Evolutionary conservation across 495 filamentous ascomycete species (phyloP).

Genomic region (Tetracladium setigerum): DNA sequence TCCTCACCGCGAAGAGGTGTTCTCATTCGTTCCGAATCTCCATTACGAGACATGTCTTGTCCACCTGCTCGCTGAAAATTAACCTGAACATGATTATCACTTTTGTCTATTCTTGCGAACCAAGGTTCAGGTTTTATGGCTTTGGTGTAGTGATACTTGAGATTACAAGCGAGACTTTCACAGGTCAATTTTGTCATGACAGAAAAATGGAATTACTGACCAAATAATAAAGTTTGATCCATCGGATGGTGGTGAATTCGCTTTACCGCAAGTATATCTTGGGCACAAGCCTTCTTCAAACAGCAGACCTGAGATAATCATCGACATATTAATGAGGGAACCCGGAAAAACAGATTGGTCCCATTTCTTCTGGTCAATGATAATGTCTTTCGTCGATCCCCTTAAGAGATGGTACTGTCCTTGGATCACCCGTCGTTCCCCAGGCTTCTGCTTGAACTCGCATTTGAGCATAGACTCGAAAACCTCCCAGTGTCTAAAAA

Average conservation of each 20-base stretch:
- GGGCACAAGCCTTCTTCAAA: slow-evolving; percentile 13
- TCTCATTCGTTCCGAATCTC: neutral
- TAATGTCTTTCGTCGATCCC: neutral
- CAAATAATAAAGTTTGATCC: no score
- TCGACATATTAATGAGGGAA: slow-evolving; percentile 18
- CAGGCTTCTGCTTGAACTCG: slow-evolving; percentile 3
- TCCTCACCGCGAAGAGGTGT: no score
- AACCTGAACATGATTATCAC: no score
- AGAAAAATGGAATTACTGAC: neutral
- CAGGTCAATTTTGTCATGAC: neutral
- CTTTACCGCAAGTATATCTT: slow-evolving; percentile 6
- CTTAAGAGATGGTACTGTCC: slow-evolving; percentile 19
- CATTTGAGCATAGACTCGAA: slow-evolving; percentile 15
- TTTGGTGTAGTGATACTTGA: neutral
- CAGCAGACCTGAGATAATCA: slow-evolving; percentile 13
- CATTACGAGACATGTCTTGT: neutral
- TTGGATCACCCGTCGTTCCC: slow-evolving; percentile 9
- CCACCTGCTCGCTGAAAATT: neutral
- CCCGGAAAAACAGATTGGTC: slow-evolving; percentile 12
- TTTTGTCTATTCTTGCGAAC: neutral
- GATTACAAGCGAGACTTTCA: neutral
- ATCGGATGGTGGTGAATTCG: neutral
- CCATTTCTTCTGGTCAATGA: slow-evolving; percentile 16
- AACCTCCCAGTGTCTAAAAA: slow-evolving; percentile 24
- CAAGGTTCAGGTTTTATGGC: neutral